Evolutionary conservation across 2,329 filamentous ascomycete genomes (phyloP), one percentile per base, ranked within the genome.

Genomic region (Lachnellula subtilissima): DNA sequence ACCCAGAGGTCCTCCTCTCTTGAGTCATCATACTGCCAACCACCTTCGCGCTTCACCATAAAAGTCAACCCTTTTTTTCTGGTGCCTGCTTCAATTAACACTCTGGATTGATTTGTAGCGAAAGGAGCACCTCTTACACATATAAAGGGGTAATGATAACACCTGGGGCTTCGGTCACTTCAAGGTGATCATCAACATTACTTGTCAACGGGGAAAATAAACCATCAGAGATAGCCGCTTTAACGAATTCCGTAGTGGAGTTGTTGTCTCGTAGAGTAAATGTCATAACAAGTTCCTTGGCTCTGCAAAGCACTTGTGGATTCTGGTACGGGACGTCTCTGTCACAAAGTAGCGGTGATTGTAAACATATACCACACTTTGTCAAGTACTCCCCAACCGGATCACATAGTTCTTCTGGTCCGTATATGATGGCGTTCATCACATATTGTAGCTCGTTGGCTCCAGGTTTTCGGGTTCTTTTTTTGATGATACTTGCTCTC

Each of bases 41-140:
- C 71, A 5, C 70, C 69, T 53, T 76, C 74, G 52, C 73, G 64
- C 35, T 72, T 63, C 3, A 66, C 48, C 70, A 75, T 74, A 53
- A 75, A 75, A 0, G 63, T 64, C 2, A 75, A 53, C 0, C 69
- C 74, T 48, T 69, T 53, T 53, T 32, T 70, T 59, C 60, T 76
- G 74, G 35, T 75, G 74, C 0, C 74, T 76, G 8, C 8, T 40
- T 17, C 37, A 5, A 17, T 40, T 17, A 40, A 9, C 5, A 15
- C 12, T 7, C 5, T n/a, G n/a, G 17, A 40, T 3, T n/a, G 5
- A 15, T 40, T 8, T 32, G 12, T 12, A 32, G 9, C 37, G 15
- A 15, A 9, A 15, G 37, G 37, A 17, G 14, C 15, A 40, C 3
- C 43, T 19, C 54, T 42, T 43, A 57, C 55, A 28, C 23, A 40